Conservation (phyloP, 2,329 filamentous ascomycete species). For the Scopulariopsis brevicaulis region DNA sequence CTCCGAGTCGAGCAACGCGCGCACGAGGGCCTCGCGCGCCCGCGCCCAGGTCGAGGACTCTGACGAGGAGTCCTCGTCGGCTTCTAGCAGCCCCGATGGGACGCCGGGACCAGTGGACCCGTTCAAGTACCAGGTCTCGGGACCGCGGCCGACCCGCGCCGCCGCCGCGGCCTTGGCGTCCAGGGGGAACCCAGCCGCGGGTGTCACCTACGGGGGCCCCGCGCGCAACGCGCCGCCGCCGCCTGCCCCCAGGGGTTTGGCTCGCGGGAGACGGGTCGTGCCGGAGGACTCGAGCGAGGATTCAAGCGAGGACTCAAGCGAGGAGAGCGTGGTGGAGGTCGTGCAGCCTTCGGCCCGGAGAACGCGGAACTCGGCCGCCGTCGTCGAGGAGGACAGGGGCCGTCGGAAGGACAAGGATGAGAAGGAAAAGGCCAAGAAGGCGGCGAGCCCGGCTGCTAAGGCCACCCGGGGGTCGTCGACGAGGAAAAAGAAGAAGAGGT, state of each 20-base stretch:
- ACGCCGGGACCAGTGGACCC: conserved; percentile 23
- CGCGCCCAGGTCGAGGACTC: conserved; percentile 18
- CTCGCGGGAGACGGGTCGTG: conserved; percentile 14
- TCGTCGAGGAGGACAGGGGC: neutral
- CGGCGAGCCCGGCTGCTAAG: neutral
- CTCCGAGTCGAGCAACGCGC: conserved; percentile 11
- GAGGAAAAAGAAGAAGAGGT: neutral
- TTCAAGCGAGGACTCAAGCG: conserved; percentile 11
- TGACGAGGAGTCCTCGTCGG: conserved; percentile 14
- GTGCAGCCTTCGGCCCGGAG: neutral
- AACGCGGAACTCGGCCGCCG: neutral
- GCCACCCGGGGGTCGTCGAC: neutral
- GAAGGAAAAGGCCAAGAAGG: conserved; percentile 1
- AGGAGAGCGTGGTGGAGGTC: conserved; percentile 8
- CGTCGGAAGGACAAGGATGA: neutral
- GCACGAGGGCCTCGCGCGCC: conserved; percentile 19
- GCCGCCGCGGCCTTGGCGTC: conserved; percentile 16
- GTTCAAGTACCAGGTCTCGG: conserved; percentile 40
- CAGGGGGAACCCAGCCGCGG: conserved; percentile 16
- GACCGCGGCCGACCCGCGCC: conserved; percentile 20
- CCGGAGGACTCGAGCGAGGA: conserved; percentile 23
- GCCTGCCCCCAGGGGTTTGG: conserved; percentile 19
- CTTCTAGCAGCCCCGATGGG: conserved; percentile 14
- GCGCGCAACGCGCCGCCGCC: conserved; percentile 14
- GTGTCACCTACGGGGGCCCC: conserved; percentile 13